Evolutionary conservation across 306 rosid genomes (phyloP).

Genomic region (Malus sylvestris): DNA sequence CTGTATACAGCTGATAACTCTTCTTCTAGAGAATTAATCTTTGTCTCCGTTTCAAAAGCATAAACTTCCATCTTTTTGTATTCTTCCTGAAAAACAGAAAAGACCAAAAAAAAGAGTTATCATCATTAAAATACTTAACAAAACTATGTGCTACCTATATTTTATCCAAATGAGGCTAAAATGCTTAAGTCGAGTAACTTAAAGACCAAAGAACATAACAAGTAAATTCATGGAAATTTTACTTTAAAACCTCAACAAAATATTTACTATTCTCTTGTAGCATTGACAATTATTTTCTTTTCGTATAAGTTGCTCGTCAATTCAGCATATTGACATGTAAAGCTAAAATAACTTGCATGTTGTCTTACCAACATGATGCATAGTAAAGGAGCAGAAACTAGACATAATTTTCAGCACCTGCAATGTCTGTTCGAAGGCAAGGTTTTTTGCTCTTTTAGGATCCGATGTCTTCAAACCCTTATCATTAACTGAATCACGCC

Average conservation of each 20-base stretch:
- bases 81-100: conserved; percentile 55
- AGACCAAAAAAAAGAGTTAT: neutral
- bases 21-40: conserved; percentile 55
- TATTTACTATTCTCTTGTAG: neutral
- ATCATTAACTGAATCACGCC: conserved; percentile 45
- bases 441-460: conserved; percentile 48
- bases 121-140: neutral
- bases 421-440: conserved; percentile 43
- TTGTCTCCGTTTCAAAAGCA: conserved; percentile 68
- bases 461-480: conserved; percentile 23
- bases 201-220: neutral
- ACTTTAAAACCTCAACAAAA: neutral
- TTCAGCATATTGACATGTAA: neutral
- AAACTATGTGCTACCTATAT: too few relatives aligned
- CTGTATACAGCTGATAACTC: conserved; percentile 33
- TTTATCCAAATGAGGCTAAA: neutral
- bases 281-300: neutral
- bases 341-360: neutral
- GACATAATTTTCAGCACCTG: conserved; percentile 41
- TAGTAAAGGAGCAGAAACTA: conserved; percentile 11
- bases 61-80: conserved; percentile 56
- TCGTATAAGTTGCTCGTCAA: neutral
- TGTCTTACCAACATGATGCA: neutral
- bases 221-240: neutral
- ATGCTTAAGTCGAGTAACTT: neutral